Evolutionary conservation across 139 green algal genomes (phyloP).

Genomic region (Picochlorum sp.): DNA sequence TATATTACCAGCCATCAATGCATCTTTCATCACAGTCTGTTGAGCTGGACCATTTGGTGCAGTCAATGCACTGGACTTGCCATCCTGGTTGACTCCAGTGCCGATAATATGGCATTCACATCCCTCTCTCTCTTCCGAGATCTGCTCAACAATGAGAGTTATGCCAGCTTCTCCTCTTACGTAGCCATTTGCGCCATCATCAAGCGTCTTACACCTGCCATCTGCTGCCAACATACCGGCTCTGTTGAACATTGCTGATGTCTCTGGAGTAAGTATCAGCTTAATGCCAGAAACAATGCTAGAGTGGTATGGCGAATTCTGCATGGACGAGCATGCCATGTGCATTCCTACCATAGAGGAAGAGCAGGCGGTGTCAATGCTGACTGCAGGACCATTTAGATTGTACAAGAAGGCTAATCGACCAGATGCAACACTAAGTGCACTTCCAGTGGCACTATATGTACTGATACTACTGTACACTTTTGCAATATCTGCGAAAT

Average conservation of each 20-base stretch:
- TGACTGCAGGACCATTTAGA: conserved; percentile 27
- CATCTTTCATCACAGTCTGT: conserved; percentile 50
- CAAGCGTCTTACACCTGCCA: conserved; percentile 67
- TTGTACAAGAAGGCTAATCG: conserved; percentile 40
- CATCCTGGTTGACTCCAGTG: conserved; percentile 71
- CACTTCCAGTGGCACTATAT: conserved; percentile 22
- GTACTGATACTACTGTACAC: conserved; percentile 12
- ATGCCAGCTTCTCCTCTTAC: conserved; percentile 50
- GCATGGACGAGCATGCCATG: conserved; percentile 36
- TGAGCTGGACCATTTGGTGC: conserved; percentile 76
- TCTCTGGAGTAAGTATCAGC: conserved; percentile 50
- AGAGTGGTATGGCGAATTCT: conserved; percentile 6
- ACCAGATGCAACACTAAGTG: conserved; percentile 45
- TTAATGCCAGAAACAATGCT: conserved; percentile 56
- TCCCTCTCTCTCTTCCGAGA: neutral
- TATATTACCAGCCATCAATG: conserved; percentile 27
- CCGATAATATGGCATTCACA: neutral
- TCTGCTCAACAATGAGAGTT: conserved; percentile 16
- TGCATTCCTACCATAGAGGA: conserved; percentile 66
- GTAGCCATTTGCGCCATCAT: conserved; percentile 61
- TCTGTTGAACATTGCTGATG: conserved; percentile 30
- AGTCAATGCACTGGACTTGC: conserved; percentile 66
- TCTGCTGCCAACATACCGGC: conserved; percentile 61
- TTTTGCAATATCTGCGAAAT: conserved; percentile 30
- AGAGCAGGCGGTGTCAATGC: conserved; percentile 52